Percentiles rank a stretch among this genome's conserved stretches.
Evolutionary conservation across 2,329 filamentous ascomycete species (phyloP).

Genomic region (Magnaporthales sp.): DNA sequence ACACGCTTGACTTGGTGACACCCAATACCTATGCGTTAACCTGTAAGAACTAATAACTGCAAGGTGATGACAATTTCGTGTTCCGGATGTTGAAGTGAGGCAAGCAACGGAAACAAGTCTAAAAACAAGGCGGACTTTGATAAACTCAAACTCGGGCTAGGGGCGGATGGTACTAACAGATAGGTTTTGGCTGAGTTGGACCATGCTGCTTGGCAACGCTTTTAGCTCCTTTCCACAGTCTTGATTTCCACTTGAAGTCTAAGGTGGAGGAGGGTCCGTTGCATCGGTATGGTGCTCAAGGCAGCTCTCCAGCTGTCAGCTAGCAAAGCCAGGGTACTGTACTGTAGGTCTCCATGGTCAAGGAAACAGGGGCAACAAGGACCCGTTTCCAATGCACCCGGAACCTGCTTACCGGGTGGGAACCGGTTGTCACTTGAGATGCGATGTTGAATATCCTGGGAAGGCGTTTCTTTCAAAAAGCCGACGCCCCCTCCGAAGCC

Average conservation of each 20-base stretch:
- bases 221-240: neutral
- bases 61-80: neutral
- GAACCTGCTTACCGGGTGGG: neutral
- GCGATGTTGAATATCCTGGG: neutral
- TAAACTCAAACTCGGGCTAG: neutral
- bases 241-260: neutral
- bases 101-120: neutral
- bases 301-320: neutral
- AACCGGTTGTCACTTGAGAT: neutral
- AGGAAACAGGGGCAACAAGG: neutral
- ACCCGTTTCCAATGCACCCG: neutral
- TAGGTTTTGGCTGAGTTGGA: neutral
- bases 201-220: neutral
- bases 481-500: neutral
- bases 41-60: neutral
- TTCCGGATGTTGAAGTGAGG: neutral
- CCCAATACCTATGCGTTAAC: neutral
- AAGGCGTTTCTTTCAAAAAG: neutral
- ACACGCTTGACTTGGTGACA: neutral
- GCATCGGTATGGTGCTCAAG: neutral
- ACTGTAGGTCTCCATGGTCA: neutral
- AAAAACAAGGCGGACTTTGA: no score
- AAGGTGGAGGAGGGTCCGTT: neutral
- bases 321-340: neutral
- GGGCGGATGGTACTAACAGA: neutral